phyloP scores from a whole-genome alignment of 2,329 filamentous ascomycete species.

The Paraphoma sp. region DNA sequence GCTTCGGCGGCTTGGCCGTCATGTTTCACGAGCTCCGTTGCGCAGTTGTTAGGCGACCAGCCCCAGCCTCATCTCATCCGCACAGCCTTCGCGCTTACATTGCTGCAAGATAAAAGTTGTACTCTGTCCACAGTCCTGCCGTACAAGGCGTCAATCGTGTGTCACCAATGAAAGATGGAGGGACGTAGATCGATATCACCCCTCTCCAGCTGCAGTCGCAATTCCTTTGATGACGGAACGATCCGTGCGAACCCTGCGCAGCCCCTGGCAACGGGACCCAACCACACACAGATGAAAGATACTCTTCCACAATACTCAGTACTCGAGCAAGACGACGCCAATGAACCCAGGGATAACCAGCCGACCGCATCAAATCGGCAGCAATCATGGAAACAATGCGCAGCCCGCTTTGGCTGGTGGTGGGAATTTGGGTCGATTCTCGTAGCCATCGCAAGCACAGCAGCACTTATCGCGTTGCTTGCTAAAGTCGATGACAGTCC shows the following conservation, averaged over 20 bases:
- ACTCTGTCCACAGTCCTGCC: neutral
- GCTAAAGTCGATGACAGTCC: constrained; percentile 3
- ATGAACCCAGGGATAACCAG: neutral
- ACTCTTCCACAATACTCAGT: neutral
- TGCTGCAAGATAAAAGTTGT: neutral
- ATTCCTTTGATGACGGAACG: neutral
- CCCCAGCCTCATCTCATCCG: neutral
- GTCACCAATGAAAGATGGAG: too few relatives aligned
- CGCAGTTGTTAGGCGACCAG: neutral
- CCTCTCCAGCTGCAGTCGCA: neutral
- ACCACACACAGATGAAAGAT: neutral
- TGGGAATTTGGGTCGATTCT: constrained; percentile 13
- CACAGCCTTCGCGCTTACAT: neutral
- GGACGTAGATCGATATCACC: neutral
- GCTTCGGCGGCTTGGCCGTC: too few relatives aligned
- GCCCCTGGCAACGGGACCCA: neutral
- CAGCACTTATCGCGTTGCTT: constrained; percentile 4
- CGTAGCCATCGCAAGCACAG: constrained; percentile 6
- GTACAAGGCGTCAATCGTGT: too few relatives aligned
- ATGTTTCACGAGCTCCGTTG: neutral
- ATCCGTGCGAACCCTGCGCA: neutral
- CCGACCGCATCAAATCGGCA: too few relatives aligned
- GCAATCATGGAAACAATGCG: neutral
- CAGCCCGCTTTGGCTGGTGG: constrained; percentile 2
- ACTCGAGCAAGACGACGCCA: neutral